Conservation (phyloP, 306 rosid species). For the Canavalia ensiformis region DNA sequence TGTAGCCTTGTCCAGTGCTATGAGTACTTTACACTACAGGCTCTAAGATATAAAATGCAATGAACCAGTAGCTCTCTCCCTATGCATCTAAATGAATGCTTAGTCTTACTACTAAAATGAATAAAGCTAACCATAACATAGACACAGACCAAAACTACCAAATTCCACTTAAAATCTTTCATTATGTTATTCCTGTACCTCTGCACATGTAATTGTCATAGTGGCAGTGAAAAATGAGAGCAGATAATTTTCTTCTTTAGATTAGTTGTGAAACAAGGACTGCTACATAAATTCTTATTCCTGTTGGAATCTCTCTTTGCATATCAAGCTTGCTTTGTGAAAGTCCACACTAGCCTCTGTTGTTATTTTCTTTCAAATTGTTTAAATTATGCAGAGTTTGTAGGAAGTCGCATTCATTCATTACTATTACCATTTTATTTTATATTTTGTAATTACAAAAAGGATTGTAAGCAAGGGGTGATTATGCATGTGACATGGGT, state of each 20-base stretch:
- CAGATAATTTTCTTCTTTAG: neutral
- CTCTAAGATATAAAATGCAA: slow-evolving; percentile 38
- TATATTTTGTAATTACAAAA: neutral
- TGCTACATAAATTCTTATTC: slow-evolving; percentile 31
- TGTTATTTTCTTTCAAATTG: slow-evolving; percentile 38
- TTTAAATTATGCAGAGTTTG: slow-evolving; percentile 18
- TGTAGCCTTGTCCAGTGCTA: slow-evolving; percentile 40
- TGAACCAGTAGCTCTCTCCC: slow-evolving; percentile 35
- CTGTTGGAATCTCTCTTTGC: slow-evolving; percentile 7
- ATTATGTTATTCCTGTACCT: neutral
- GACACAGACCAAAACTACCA: slow-evolving; percentile 18
- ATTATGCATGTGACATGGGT: slow-evolving; percentile 46
- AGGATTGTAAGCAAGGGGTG: slow-evolving; percentile 27
- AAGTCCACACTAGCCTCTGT: slow-evolving; percentile 34
- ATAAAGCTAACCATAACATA: neutral
- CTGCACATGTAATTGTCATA: slow-evolving; percentile 8
- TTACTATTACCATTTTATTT: neutral
- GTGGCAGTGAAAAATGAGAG: slow-evolving; percentile 31
- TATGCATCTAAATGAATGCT: slow-evolving; percentile 28
- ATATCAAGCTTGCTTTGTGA: slow-evolving; percentile 10
- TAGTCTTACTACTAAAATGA: slow-evolving; percentile 26
- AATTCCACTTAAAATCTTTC: slow-evolving; percentile 27
- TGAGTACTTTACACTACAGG: slow-evolving; percentile 42
- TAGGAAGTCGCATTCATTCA: slow-evolving; percentile 17
- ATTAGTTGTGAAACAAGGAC: neutral